A percentile compares a stretch with the other conserved stretches of the same genome.
phyloP scores from a whole-genome alignment of 495 filamentous ascomycete species.

The Neurospora sp. region DNA sequence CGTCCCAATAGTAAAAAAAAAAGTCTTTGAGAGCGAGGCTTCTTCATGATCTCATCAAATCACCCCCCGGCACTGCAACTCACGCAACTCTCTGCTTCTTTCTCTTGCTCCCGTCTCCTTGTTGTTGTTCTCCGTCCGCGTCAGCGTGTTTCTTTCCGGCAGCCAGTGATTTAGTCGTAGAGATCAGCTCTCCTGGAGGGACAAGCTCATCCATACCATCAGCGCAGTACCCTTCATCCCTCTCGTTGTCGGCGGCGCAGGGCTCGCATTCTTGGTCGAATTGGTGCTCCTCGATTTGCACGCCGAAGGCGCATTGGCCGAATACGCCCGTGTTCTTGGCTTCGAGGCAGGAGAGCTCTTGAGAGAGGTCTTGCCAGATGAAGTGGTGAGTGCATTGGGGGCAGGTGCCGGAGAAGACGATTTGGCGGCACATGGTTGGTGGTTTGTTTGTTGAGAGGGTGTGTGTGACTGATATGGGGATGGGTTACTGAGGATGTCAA shows the following conservation, averaged over 20 bases:
- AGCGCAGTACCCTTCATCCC: slow-evolving; percentile 20
- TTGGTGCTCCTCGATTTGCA: slow-evolving; percentile 17
- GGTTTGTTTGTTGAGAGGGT: background rate
- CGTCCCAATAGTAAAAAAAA: background rate
- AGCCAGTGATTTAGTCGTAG: background rate
- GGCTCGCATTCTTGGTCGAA: slow-evolving; percentile 28
- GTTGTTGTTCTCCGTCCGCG: background rate
- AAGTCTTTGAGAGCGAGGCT: background rate
- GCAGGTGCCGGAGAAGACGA: slow-evolving; percentile 25
- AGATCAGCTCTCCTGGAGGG: too few species aligned
- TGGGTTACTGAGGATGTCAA: background rate
- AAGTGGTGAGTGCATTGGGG: slow-evolving; percentile 16
- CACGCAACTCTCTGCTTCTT: background rate
- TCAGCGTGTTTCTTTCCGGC: background rate
- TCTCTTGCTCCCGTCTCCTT: background rate
- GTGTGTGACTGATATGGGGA: background rate
- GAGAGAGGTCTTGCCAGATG: slow-evolving; percentile 21
- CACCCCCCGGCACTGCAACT: background rate
- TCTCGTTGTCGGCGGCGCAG: slow-evolving; percentile 18
- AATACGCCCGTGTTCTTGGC: slow-evolving; percentile 27
- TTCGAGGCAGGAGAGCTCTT: slow-evolving; percentile 27
- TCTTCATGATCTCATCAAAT: background rate
- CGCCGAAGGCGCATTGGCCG: slow-evolving; percentile 20
- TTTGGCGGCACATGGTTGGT: slow-evolving; percentile 23
- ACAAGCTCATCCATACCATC: slow-evolving; percentile 18